Base-by-base conservation (phyloP, 768 basidiomycete species). In the Trametes elegans region DNA sequence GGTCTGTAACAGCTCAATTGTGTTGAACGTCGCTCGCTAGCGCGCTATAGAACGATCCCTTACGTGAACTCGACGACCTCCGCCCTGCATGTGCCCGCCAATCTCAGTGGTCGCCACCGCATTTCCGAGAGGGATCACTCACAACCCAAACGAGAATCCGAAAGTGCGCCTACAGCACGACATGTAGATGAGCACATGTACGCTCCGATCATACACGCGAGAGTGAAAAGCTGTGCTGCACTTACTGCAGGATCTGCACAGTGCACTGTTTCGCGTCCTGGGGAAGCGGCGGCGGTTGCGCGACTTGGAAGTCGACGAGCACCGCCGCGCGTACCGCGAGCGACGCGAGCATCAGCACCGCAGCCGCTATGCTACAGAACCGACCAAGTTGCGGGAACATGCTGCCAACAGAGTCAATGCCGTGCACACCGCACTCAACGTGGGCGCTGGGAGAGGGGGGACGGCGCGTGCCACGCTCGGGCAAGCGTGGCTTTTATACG, bases 211-310 rank as follows among this genome's bases (percentile, higher is more conserved):
- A n/a, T n/a, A n/a, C n/a, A n/a, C n/a, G n/a, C n/a, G n/a, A n/a
- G n/a, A n/a, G n/a, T n/a, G n/a, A n/a, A n/a, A n/a, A 11, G 31
- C 21, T 19, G n/a, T 1, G 18, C 16, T 16, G n/a, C 19, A 70
- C 79, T 63, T 57, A 88, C 85, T 84, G 74, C 14, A 90, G 69
- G 47, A 90, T 75, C 68, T 81, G 72, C 16, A 82, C 70, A 1
- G 85, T 88, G 63, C 89, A 90, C 62, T 81, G 75, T 60, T 82
- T 78, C 14, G 75, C 77, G 62, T 79, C 70, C 41, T 70, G 67
- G 10, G 89, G 87, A n/a, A 90, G 73, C 3, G 83, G 78, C 11
- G 85, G 85, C 4, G 89, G 87, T 59, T 90, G 82, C 9, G 83
- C 75, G 49, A 90, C 86, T 66, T 89, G 87, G 65, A 90, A 90